A percentile compares a stretch with the other conserved stretches of the same genome.
phyloP scores from a whole-genome alignment of 1,139 yeast genomes.

The Candida dubliniensis region DNA sequence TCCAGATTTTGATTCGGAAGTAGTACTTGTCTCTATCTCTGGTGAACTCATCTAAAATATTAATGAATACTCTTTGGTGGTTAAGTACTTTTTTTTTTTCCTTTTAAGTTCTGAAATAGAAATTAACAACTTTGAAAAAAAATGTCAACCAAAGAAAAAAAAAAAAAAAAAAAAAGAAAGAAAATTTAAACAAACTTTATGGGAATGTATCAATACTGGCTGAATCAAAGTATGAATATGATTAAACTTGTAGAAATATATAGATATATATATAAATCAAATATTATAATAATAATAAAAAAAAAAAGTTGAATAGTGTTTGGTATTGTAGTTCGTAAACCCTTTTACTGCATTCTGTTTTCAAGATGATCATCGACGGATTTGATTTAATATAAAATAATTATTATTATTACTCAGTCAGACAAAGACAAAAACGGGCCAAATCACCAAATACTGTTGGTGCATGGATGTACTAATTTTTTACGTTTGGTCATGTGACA shows the following conservation, averaged over 20 bases:
- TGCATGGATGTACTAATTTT: neutral
- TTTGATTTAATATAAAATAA: neutral
- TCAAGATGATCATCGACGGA: constrained; percentile 13
- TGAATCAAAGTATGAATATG: too few species aligned
- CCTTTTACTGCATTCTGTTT: neutral
- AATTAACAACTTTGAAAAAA: too few species aligned
- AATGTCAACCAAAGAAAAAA: constrained; percentile 2
- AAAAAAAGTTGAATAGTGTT: neutral
- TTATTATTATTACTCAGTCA: neutral
- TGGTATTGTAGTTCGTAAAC: neutral
- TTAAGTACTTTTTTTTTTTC: too few species aligned
- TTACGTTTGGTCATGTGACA: constrained; percentile 3
- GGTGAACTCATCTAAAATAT: constrained; percentile 8
- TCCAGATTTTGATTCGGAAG: constrained; percentile 7
- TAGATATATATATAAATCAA: neutral
- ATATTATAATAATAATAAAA: neutral
- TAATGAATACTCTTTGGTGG: neutral
- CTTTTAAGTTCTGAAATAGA: too few species aligned
- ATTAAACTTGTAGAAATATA: too few species aligned
- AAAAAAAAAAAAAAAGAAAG: neutral
- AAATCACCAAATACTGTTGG: neutral
- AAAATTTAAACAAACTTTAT: neutral
- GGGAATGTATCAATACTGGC: too few species aligned
- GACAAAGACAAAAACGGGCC: neutral
- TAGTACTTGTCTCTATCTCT: constrained; percentile 5